Base-by-base conservation (phyloP, 2,329 filamentous ascomycete species). In the Juglanconis sp. region DNA sequence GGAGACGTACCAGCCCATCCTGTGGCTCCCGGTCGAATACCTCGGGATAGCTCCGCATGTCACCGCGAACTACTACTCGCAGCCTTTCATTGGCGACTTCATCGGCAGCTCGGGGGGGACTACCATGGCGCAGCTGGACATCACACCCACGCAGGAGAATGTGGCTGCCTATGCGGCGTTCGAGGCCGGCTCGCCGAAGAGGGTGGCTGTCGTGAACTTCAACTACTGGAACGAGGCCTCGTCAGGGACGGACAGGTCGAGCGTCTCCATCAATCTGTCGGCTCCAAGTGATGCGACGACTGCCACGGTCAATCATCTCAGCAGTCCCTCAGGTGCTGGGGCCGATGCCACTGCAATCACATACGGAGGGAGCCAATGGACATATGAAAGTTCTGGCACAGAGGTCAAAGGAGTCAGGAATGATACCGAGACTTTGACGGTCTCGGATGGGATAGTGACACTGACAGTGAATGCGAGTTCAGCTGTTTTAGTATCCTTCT, bases 361-460 rank as follows among this genome's bases (percentile, higher is more conserved):
- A 11, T 74, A 74, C 46, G 72, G 66, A 4, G 72, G 71, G 1
- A 73, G 72, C 58, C 71, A 73, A 57, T 74, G 72, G 72, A 73
- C 71, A 8, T 72, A 68, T 48, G 65, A 67, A 44, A 73, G 70
- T 59, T 51, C 65, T 2, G 72, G 72, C 0, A 63, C 59, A 53
- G 72, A 74, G 63, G 69, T 73, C 10, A 69, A 66, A 58, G 65
- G 67, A 13, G 68, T 72, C 5, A 63, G 69, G 51, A 56, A 68
- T 5, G 72, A 73, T 44, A 71, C 68, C 1, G 63, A 68, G 40
- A 64, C 55, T 6, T 40, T 73, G 32, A 15, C 44, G 1, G 70
- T 72, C 15, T 51, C 57, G 55, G 62, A 66, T 15, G 70, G 70
- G 0, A 55, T 65, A 8, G 70, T 63, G 8, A 62, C 57, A 4